Evolutionary conservation across 768 basidiomycete genomes (phyloP).

Genomic region (Sarcodon sp.): DNA sequence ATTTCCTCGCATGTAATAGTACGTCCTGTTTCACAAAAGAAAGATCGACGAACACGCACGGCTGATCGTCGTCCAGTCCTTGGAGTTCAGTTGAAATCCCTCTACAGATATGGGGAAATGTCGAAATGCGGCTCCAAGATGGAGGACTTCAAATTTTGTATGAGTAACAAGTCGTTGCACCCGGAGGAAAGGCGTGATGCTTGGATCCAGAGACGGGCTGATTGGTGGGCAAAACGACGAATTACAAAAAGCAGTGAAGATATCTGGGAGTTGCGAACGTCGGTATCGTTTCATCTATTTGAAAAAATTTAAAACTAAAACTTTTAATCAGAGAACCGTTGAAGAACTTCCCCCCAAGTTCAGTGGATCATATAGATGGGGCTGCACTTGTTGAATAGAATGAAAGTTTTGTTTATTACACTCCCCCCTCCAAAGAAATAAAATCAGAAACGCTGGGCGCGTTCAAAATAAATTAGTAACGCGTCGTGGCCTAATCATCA

Average conservation of each 20-base stretch:
- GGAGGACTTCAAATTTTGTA: conserved; percentile 92
- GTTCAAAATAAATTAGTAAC: too few relatives aligned
- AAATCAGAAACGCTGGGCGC: too few relatives aligned
- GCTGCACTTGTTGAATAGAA: too few relatives aligned
- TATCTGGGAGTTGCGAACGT: conserved; percentile 86
- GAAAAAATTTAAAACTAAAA: not conserved
- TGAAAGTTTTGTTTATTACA: too few relatives aligned
- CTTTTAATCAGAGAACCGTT: conserved; percentile 30
- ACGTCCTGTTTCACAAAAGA: conserved; percentile 7
- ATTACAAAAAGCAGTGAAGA: conserved; percentile 81
- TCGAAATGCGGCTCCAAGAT: conserved; percentile 63
- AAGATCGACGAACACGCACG: conserved; percentile 1
- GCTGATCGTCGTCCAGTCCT: conserved; percentile 35
- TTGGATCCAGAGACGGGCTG: conserved; percentile 80
- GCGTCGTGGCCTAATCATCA: too few relatives aligned
- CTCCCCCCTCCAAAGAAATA: too few relatives aligned
- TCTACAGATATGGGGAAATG: conserved; percentile 78
- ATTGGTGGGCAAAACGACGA: conserved; percentile 87
- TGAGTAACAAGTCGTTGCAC: conserved; percentile 67
- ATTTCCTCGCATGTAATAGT: conserved; percentile 64
- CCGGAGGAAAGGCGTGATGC: conserved; percentile 67
- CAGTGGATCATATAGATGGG: conserved; percentile 2
- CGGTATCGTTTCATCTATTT: conserved; percentile 16
- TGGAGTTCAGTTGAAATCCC: conserved; percentile 64
- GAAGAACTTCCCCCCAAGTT: conserved; percentile 29